phyloP scores from a whole-genome alignment of 345 rosid genomes.

The Euphorbia tirucalli region DNA sequence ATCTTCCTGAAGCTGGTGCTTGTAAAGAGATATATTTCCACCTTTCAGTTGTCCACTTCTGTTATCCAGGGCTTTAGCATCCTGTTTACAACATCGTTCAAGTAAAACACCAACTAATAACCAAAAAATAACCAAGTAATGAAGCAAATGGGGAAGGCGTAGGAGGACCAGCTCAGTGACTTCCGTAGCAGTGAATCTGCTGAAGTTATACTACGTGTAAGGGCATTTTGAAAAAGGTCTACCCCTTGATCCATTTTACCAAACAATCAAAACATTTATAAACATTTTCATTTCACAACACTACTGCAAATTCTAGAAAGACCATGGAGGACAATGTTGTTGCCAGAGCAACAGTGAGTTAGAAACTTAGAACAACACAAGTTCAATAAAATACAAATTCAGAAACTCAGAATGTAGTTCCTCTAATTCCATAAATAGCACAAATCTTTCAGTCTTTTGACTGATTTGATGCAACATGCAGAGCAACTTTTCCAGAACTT shows the following conservation, averaged over 20 bases:
- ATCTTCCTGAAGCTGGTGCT: conserved; percentile 78
- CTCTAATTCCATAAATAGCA: background rate
- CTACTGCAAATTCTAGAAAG: background rate
- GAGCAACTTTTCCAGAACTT: background rate
- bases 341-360: background rate
- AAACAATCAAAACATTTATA: background rate
- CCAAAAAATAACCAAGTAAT: background rate
- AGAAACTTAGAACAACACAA: background rate
- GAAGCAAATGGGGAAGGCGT: background rate
- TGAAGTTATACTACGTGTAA: background rate
- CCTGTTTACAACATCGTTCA: conserved; percentile 29
- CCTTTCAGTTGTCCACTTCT: conserved; percentile 44
- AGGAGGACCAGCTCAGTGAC: background rate
- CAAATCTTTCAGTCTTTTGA: background rate
- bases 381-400: background rate
- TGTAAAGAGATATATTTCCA: conserved; percentile 44
- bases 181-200: background rate
- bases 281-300: background rate
- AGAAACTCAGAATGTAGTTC: background rate
- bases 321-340: background rate
- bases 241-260: background rate
- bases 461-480: background rate
- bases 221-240: background rate
- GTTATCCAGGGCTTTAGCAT: conserved; percentile 33
- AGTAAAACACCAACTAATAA: background rate